phyloP scores from a whole-genome alignment of 305 asterid genomes.

The Fraxinus dipetala region DNA sequence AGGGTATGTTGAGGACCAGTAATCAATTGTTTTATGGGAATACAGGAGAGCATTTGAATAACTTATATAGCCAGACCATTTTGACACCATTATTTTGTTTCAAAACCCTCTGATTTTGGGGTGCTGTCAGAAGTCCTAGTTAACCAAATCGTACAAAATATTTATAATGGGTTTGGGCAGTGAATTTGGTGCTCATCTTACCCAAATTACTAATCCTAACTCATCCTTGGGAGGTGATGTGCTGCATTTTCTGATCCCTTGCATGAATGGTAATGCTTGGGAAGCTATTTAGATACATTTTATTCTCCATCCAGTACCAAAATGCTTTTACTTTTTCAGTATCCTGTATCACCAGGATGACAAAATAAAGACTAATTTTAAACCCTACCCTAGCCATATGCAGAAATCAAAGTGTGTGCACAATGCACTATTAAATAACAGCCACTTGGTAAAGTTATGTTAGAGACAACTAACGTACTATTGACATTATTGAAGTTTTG shows the following conservation, averaged over 20 bases:
- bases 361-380: neutral
- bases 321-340: neutral
- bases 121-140: neutral
- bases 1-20: neutral
- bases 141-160: neutral
- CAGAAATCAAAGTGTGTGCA: neutral
- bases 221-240: neutral
- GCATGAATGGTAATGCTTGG: neutral
- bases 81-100: neutral
- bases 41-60: neutral
- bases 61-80: neutral
- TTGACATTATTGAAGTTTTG: conserved; percentile 8
- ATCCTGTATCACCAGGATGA: neutral
- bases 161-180: neutral
- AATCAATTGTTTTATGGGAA: neutral
- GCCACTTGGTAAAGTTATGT: conserved; percentile 7
- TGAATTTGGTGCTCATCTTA: neutral
- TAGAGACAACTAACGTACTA: neutral
- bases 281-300: neutral
- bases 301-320: neutral
- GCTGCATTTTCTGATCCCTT: neutral
- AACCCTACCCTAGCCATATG: neutral
- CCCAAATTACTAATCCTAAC: neutral
- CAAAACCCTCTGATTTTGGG: neutral
- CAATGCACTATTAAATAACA: conserved; percentile 7